Evolutionary conservation across 176 grass and related monocot species (phyloP), one percentile per base, ranked within the genome.

Genomic region (Miscanthus lutarioriparius): DNA sequence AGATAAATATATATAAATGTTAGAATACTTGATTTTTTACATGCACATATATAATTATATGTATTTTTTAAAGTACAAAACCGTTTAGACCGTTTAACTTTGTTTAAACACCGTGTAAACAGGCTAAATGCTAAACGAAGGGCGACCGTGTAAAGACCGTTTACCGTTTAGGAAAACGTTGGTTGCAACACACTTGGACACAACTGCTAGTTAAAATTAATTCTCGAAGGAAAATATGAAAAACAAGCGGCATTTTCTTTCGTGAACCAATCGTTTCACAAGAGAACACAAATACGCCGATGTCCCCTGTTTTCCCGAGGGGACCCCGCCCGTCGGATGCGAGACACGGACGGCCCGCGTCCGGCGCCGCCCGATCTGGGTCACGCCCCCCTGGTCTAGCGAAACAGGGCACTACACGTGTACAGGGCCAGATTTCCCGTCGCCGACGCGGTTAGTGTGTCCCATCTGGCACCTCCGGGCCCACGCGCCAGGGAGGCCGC

Each of bases 321-420:
- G 16, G 6, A 61, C 23, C 33, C 44, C 15, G 6, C 0, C 79
- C 74, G 74, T 86, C 79, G 28, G 88, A 87, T 83, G 16, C 25
- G 16, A 6, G 45, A n/a, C 30, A 58, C 84, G 47, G 67, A 73
- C 83, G 74, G 84, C 56, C 37, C 54, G 0, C 15, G 44, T 4
- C 20, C 64, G 8, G 0, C 17, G 13, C 22, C 43, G 53, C 13
- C 9, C 73, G 56, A 78, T 64, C 27, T 22, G 64, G 79, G 79
- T 54, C 66, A 67, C 74, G 36, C 54, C 73, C 23, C 37, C 59
- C 37, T 0, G 59, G 12, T 2, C 12, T 13, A 15, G 75, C 84
- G 38, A 90, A 75, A 83, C 88, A 75, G 4, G 6, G 7, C 0
- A 32, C 17, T 70, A 48, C 88, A 87, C 84, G 88, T 90, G 88